These are phyloP conservation scores for Myriangium duriaei DNA, from an alignment of 2,329 filamentous ascomycete genomes.

Conservation along the genomic window DNA sequence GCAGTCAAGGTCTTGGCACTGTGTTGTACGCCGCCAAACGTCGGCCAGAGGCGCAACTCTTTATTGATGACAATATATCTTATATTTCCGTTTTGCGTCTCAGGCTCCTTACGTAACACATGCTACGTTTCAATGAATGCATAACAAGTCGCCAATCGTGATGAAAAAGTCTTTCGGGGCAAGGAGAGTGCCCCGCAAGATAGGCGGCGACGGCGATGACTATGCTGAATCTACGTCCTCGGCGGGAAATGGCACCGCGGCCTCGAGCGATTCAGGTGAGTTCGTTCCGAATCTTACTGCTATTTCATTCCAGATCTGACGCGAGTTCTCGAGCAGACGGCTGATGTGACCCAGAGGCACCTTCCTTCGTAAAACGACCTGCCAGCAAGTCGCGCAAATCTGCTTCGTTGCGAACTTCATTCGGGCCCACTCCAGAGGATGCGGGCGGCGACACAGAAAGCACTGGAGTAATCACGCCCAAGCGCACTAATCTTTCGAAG, in stretches of 20 bases:
- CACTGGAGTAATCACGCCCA: conserved; percentile 47
- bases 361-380: conserved; percentile 41
- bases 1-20: conserved; percentile 8
- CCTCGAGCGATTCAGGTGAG: conserved; percentile 30
- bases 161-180: conserved; percentile 48
- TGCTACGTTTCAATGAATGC: no score
- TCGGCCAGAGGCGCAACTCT: no score
- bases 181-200: conserved; percentile 60
- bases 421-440: conserved; percentile 49
- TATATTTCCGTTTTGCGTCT: no score
- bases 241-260: conserved; percentile 1
- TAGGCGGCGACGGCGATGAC: conserved; percentile 59
- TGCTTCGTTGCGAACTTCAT: conserved; percentile 63
- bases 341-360: conserved; percentile 12
- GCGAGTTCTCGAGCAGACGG: conserved; percentile 15
- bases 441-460: conserved; percentile 38
- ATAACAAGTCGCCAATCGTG: conserved; percentile 10
- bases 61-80: no score
- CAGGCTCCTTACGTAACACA: no score
- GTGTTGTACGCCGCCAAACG: no score
- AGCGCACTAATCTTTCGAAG: conserved; percentile 49
- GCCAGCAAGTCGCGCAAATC: conserved; percentile 52
- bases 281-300: conserved; percentile 13
- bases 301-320: conserved; percentile 18
- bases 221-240: conserved; percentile 12